Evolutionary conservation across 108 stramenopile genomes (phyloP).

Genomic region (Pinguiococcus pyrenoidosus): DNA sequence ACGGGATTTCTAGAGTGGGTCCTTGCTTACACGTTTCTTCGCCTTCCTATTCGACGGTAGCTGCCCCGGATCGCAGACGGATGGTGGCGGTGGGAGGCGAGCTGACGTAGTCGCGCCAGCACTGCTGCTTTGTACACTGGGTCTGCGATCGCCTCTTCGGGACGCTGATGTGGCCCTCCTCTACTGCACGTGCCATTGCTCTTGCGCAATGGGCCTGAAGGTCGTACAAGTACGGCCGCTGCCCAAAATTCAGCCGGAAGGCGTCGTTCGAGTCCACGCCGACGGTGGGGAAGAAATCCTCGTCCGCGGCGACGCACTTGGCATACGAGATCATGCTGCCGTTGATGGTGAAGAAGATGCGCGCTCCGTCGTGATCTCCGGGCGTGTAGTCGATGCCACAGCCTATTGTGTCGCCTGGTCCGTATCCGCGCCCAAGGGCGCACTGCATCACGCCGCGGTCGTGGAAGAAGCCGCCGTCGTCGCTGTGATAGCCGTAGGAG

Average conservation of each 20-base stretch:
- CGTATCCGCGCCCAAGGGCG: conserved; percentile 11
- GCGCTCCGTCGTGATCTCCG: conserved; percentile 2
- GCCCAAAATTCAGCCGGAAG: conserved; percentile 17
- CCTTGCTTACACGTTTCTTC: too few species aligned
- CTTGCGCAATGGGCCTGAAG: too few species aligned
- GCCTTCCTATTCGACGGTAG: too few species aligned
- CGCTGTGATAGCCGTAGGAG: conserved; percentile 21
- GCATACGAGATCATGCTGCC: not conserved
- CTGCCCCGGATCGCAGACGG: too few species aligned
- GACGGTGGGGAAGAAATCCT: conserved; percentile 18
- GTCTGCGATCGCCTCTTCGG: too few species aligned
- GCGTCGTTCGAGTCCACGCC: conserved; percentile 14
- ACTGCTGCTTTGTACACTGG: too few species aligned
- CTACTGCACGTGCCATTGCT: too few species aligned
- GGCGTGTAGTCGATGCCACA: conserved; percentile 22
- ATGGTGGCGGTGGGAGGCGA: too few species aligned
- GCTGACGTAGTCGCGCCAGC: too few species aligned
- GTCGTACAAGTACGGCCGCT: conserved; percentile 15
- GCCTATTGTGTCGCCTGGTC: conserved; percentile 20
- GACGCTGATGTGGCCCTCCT: too few species aligned
- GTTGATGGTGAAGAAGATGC: conserved; percentile 32
- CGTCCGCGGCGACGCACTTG: not conserved
- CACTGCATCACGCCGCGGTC: conserved; percentile 10
- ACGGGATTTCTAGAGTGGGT: too few species aligned
- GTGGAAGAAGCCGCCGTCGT: conserved; percentile 24